A percentile compares a stretch with the other conserved stretches of the same genome.
Conservation (phyloP, 2,329 filamentous ascomycete genomes). For the Sporothrix brunneoviolacea region DNA sequence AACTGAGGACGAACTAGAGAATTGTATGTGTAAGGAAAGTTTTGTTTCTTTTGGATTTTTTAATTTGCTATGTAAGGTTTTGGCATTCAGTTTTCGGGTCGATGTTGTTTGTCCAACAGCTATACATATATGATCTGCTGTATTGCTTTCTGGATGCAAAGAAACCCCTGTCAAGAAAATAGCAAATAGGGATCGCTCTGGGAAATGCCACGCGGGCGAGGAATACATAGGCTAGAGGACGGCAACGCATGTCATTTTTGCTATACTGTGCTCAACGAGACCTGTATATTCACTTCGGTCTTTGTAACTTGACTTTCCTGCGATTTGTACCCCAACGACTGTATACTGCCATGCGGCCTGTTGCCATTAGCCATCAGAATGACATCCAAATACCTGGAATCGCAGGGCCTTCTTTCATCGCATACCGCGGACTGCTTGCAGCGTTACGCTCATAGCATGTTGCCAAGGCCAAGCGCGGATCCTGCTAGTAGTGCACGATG, state of each 20-base stretch:
- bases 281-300: background rate
- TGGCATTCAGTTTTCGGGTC: slow-evolving; percentile 7
- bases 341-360: too few species aligned
- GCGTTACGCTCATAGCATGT: too few species aligned
- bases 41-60: slow-evolving; percentile 10
- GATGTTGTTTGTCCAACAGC: background rate
- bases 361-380: too few species aligned
- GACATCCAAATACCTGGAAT: too few species aligned
- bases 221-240: background rate
- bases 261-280: too few species aligned
- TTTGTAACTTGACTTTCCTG: too few species aligned
- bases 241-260: background rate
- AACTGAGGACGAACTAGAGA: background rate
- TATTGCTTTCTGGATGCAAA: background rate
- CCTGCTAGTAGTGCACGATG: too few species aligned
- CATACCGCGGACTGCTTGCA: too few species aligned
- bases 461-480: too few species aligned
- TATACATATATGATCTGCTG: background rate
- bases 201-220: background rate
- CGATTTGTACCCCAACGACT: too few species aligned
- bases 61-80: slow-evolving; percentile 16
- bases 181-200: background rate
- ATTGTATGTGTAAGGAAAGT: slow-evolving; percentile 4
- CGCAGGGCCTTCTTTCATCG: too few species aligned
- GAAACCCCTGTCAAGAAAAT: background rate